These are phyloP conservation scores for Coemansia sp. DNA, from an alignment of 192 early-diverging fungal species.

Conservation along the genomic window DNA sequence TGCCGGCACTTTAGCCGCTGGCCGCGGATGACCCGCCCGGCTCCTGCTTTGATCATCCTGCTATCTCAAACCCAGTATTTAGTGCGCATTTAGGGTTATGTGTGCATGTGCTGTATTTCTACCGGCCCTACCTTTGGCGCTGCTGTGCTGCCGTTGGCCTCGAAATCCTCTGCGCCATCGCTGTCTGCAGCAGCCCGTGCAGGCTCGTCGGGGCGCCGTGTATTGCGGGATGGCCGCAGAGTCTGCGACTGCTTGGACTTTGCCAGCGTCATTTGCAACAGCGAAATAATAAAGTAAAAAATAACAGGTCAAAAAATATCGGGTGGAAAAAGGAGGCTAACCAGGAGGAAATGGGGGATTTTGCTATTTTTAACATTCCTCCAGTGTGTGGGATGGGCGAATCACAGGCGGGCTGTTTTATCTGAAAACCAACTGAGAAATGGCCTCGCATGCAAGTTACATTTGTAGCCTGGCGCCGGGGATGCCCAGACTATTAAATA, in stretches of 20 bases:
- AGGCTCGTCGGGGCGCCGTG: not conserved
- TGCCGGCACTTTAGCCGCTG: not conserved
- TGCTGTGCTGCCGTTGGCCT: slow-evolving; percentile 7
- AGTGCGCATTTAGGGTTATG: too few species aligned
- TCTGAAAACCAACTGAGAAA: not conserved
- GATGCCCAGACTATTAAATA: too few species aligned
- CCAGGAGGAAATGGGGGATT: not conserved
- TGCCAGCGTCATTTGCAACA: slow-evolving; percentile 19
- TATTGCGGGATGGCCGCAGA: not conserved
- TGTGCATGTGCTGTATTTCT: too few species aligned
- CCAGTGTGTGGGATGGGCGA: not conserved
- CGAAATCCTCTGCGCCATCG: slow-evolving; percentile 4
- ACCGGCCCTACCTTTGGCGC: slow-evolving; percentile 8
- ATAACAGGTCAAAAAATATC: not conserved
- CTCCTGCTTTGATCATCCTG: not conserved
- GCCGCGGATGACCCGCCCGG: slow-evolving; percentile 3
- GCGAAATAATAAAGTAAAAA: not conserved
- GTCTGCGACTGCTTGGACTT: slow-evolving; percentile 23
- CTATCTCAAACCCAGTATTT: not conserved
- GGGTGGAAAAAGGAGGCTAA: not conserved
- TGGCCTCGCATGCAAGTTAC: too few species aligned
- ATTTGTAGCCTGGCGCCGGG: not conserved
- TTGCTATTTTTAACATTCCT: slow-evolving; percentile 6
- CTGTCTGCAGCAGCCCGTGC: slow-evolving; percentile 1
- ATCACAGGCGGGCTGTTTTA: slow-evolving; percentile 1